These are phyloP conservation scores for Lentinula edodes DNA, from an alignment of 768 basidiomycete genomes.

Conservation along the genomic window DNA sequence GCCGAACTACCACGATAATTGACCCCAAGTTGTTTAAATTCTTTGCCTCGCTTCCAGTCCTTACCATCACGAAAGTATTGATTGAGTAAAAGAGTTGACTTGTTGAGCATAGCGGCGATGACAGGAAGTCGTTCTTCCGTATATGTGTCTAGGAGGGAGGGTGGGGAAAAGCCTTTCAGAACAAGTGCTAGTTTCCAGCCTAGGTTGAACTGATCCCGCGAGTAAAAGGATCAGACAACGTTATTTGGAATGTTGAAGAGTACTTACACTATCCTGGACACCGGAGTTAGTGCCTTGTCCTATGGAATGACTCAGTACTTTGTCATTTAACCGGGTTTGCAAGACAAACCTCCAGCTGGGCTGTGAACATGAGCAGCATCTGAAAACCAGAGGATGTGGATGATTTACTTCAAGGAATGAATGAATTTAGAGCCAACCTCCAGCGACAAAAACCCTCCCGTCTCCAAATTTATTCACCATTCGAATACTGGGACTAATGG, in stretches of 20 bases:
- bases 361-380: constrained; percentile 40
- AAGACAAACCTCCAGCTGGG: constrained; percentile 24
- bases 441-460: constrained; percentile 38
- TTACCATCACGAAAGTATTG: constrained; percentile 8
- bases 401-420: neutral
- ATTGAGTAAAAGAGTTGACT: constrained; percentile 14
- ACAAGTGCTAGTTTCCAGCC: constrained; percentile 26
- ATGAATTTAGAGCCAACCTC: constrained; percentile 23
- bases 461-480: constrained; percentile 34
- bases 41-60: constrained; percentile 16
- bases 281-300: constrained; percentile 24
- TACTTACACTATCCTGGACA: constrained; percentile 26
- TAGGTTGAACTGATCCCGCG: constrained; percentile 18
- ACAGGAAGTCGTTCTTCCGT: constrained; percentile 23
- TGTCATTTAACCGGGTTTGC: neutral
- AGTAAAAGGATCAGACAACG: neutral
- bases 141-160: constrained; percentile 20
- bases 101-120: constrained; percentile 21
- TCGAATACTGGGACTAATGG: constrained; percentile 36
- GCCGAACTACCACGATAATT: constrained; percentile 50
- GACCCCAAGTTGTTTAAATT: constrained; percentile 40
- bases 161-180: constrained; percentile 10
- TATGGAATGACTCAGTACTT: constrained; percentile 4
- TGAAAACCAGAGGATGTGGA: constrained; percentile 9
- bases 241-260: neutral